Percentiles rank a stretch among this genome's conserved stretches.
phyloP scores from a whole-genome alignment of 148 eudicot genomes.

The Vaccinium corymbosum region DNA sequence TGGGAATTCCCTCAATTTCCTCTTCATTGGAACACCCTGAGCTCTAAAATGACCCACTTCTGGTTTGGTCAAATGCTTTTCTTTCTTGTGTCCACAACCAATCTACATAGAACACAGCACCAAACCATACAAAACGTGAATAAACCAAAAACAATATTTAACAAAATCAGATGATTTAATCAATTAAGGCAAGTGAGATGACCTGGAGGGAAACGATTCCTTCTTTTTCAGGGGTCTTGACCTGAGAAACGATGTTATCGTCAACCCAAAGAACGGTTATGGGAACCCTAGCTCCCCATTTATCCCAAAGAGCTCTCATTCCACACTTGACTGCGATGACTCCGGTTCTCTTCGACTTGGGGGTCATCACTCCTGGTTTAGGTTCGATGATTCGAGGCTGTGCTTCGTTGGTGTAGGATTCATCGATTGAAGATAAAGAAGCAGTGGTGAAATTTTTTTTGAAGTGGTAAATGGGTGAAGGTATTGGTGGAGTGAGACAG shows the following conservation, averaged over 20 bases:
- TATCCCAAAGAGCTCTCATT: slow-evolving; percentile 92
- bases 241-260: slow-evolving; percentile 88
- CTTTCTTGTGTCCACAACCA: slow-evolving; percentile 95
- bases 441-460: slow-evolving; percentile 33
- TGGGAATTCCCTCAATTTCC: slow-evolving; percentile 92
- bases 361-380: slow-evolving; percentile 56
- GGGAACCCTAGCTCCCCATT: slow-evolving; percentile 90
- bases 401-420: slow-evolving; percentile 19
- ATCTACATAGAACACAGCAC: slow-evolving; percentile 38
- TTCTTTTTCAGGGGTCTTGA: slow-evolving; percentile 84
- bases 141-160: neutral
- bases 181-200: neutral
- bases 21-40: slow-evolving; percentile 94
- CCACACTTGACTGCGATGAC: slow-evolving; percentile 86
- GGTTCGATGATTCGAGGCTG: slow-evolving; percentile 48
- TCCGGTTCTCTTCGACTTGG: slow-evolving; percentile 69
- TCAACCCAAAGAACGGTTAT: slow-evolving; percentile 76
- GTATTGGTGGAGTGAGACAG: slow-evolving; percentile 24
- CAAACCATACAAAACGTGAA: neutral
- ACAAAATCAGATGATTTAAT: neutral
- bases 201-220: slow-evolving; percentile 93
- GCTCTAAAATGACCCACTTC: slow-evolving; percentile 98
- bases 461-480: slow-evolving; percentile 16
- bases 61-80: slow-evolving; percentile 82
- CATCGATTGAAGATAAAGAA: neutral